Evolutionary conservation across 176 grass and related monocot species (phyloP), one percentile per base, ranked within the genome.

Genomic region (Ampelocalamus luodianensis): DNA sequence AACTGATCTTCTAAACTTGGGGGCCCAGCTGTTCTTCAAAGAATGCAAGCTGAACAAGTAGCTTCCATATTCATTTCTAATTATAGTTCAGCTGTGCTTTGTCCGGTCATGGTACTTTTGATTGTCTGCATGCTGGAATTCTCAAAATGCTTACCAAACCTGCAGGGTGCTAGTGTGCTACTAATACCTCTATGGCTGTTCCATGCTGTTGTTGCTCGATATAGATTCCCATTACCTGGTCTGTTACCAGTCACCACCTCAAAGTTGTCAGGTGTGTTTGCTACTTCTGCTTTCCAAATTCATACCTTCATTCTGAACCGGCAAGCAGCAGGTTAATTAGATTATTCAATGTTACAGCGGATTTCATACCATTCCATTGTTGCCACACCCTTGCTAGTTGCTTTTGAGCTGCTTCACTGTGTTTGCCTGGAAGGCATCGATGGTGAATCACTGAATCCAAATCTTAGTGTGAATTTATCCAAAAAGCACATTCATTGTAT

Each of bases 361-460:
- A 68, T 87, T 81, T 86, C 90, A 78, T 95, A 86, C 13, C 93
- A 92, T 92, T 87, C 93, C 70, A 80, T 90, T 84, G 90, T 90
- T 12, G 88, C 90, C 24, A 86, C 79, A 37, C 90, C 90, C 1
- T 90, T 95, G 85, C 79, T 95, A 51, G 86, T 95, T 88, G 82
- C 90, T 40, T 95, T 95, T 88, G 90, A 95, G 76, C 85, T 95
- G 16, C 85, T 92, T 86, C 93, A 92, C 10, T 92, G 90, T 86
- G 85, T 95, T 77, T 90, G 88, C 34, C 88, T 95, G 34, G 85
- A 92, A 64, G 84, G 71, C 53, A 72, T 68, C 16, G 65, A 74
- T 48, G 48, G 90, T 64, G 61, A 64, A 58, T 58, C 54, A 58
- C 20, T 90, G 88, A 92, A 71, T 86, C 44, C 15, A 48, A 69